Evolutionary conservation across 176 grass and related monocot genomes (phyloP), one percentile per base, ranked within the genome.

Genomic region (Oryza meyeriana): DNA sequence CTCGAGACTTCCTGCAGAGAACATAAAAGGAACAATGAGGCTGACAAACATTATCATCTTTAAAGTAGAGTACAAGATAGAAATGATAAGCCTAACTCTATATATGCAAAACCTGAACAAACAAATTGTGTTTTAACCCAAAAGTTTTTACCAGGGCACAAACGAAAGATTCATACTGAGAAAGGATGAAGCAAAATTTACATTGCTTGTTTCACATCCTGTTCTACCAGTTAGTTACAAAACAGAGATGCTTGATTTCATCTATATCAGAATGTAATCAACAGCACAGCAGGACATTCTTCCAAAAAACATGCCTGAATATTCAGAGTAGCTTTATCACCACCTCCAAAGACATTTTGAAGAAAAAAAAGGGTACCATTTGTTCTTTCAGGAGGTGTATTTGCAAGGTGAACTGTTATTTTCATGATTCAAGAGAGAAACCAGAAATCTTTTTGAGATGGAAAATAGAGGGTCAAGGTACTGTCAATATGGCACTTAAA

Each of bases 1-100:
- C 94, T 89, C 87, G 88, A 78, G 38, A 97, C 84, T 87, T 97
- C 94, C 94, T 97, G 82, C 78, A 85, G 32, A 61, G 38, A 69
- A 52, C 65, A 45, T 71, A 59, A 61, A 87, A 80, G 50, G 44
- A 71, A 88, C 34, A 73, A 50, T 27, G 31, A 83, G 32, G 24
- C 26, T 70, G 31, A 22, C 41, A 67, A 81, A 45, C 57, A 75
- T 59, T 25, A 84, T 66, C 47, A 59, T 48, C 28, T 16, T 28
- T n/a, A 78, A 17, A 74, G 39, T 41, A 78, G 4, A 75, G 39
- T 68, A 69, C 62, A 80, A 59, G 25, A 22, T 55, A 72, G 31
- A 65, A 65, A 79, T 2, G 12, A 3, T 64, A 72, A 74, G 32
- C 27, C 12, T 42, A 22, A 64, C 28, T 79, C 16, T 72, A 65